These are phyloP conservation scores for Peronospora destructor DNA, from an alignment of 352 stramenopile genomes.

Conservation along the genomic window DNA sequence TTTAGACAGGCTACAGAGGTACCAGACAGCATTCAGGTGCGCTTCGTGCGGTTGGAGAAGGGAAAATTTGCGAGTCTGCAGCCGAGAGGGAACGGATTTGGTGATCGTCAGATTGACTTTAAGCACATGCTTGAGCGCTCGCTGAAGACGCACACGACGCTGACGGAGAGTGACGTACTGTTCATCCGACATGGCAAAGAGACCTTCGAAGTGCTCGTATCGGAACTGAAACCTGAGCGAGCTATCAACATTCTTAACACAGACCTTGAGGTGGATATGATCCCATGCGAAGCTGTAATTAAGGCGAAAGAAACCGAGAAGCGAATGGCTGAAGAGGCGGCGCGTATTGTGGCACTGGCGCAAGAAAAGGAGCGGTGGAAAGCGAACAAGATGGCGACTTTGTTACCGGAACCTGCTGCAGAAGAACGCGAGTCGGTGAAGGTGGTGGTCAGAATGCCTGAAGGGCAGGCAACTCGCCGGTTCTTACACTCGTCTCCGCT, in stretches of 20 bases:
- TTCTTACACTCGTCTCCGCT: conserved; percentile 36
- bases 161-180: conserved; percentile 67
- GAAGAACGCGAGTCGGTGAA: conserved; percentile 44
- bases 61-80: conserved; percentile 65
- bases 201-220: conserved; percentile 73
- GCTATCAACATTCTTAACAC: conserved; percentile 71
- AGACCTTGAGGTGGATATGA: conserved; percentile 74
- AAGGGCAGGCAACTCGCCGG: conserved; percentile 42
- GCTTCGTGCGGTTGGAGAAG: conserved; percentile 67
- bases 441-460: conserved; percentile 40
- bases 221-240: conserved; percentile 44
- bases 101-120: conserved; percentile 71
- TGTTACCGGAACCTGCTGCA: conserved; percentile 33
- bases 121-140: conserved; percentile 72
- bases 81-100: conserved; percentile 59
- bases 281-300: conserved; percentile 56
- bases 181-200: conserved; percentile 69
- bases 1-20: conserved; percentile 25
- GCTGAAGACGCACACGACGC: conserved; percentile 67
- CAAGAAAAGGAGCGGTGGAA: conserved; percentile 40
- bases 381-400: conserved; percentile 27
- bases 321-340: conserved; percentile 30
- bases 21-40: conserved; percentile 43
- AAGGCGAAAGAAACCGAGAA: conserved; percentile 33
- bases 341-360: conserved; percentile 16